Conservation (phyloP, 345 rosid species). For the Syzygium oleosum region DNA sequence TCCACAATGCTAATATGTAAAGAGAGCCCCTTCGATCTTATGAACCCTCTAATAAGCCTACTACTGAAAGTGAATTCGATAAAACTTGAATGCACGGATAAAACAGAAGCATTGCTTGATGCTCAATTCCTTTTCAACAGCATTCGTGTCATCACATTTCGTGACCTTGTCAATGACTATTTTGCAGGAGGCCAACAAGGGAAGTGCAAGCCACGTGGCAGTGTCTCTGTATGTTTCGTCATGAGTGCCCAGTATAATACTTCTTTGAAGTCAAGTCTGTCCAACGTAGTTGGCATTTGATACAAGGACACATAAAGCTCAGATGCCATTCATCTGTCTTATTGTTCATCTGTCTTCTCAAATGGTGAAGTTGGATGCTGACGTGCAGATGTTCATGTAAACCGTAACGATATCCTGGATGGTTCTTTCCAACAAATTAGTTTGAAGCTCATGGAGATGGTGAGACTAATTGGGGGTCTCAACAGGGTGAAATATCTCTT, state of each 20-base stretch:
- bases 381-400: neutral
- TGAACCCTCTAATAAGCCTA: neutral
- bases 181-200: neutral
- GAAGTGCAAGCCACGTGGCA: neutral
- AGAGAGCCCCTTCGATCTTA: neutral
- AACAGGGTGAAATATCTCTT: neutral
- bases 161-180: neutral
- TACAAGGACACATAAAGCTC: neutral
- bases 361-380: neutral
- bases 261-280: neutral
- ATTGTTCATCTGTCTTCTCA: neutral
- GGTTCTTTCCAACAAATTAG: neutral
- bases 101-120: neutral
- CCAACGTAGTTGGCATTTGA: no score
- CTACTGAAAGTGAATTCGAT: neutral
- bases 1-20: neutral
- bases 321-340: neutral
- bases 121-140: neutral
- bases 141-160: neutral
- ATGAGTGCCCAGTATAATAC: neutral
- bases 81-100: neutral
- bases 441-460: neutral
- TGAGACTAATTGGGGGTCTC: neutral
- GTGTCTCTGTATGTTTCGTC: neutral
- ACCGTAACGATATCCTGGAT: fast-evolving